Conservation (phyloP, 495 filamentous ascomycete genomes). For the Lentithecium fluviatile region DNA sequence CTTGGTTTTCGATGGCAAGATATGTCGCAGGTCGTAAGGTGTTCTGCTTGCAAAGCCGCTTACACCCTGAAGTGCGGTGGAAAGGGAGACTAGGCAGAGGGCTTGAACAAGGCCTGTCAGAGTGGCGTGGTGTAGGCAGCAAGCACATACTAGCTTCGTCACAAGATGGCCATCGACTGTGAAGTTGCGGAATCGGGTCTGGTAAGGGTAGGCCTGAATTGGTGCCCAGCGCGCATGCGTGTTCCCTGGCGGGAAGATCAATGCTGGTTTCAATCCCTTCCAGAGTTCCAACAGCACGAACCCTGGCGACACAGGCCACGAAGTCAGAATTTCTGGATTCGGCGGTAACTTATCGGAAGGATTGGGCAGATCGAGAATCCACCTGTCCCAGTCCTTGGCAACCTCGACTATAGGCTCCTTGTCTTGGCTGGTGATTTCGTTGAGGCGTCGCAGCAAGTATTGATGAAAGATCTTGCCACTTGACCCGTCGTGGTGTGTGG, state of each 20-base stretch:
- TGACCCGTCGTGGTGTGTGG: constrained; percentile 26
- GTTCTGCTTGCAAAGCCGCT: constrained; percentile 21
- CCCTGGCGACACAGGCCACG: constrained; percentile 12
- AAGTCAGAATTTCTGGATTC: constrained; percentile 17
- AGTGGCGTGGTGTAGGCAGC: constrained; percentile 17
- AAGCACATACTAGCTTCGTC: constrained; percentile 8
- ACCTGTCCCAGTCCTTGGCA: background rate
- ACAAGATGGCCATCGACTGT: constrained; percentile 1
- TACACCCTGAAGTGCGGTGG: background rate
- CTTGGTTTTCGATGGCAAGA: constrained; percentile 7
- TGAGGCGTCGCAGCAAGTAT: constrained; percentile 11
- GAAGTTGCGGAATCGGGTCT: constrained; percentile 18
- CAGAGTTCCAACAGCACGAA: constrained; percentile 7
- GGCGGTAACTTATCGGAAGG: constrained; percentile 15
- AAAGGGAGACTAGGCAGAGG: constrained; percentile 15
- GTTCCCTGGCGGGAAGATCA: background rate
- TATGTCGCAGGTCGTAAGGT: constrained; percentile 23
- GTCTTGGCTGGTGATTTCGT: background rate
- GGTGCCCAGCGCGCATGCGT: constrained; percentile 22
- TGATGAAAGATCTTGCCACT: constrained; percentile 24
- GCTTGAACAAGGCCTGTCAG: constrained; percentile 15
- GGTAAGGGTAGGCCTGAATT: constrained; percentile 16
- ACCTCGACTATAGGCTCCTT: background rate
- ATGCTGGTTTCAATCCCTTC: constrained; percentile 16
- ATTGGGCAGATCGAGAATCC: constrained; percentile 16